A percentile compares a stretch with the other conserved stretches of the same genome.
phyloP scores from a whole-genome alignment of 2,329 filamentous ascomycete species.

The Penicillium brasilianum region DNA sequence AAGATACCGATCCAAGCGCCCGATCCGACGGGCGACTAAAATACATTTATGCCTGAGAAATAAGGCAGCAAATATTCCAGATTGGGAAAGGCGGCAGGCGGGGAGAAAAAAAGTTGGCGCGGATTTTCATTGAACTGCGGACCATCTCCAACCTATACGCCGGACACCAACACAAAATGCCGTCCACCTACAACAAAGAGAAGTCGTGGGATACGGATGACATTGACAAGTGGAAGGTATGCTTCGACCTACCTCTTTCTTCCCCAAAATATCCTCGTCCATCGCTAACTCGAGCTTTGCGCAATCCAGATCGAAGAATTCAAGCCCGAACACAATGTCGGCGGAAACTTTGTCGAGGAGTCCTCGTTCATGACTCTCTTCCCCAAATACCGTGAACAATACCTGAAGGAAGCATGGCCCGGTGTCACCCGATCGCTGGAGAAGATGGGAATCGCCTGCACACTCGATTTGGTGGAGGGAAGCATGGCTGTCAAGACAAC shows the following conservation, averaged over 20 bases:
- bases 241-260: not conserved
- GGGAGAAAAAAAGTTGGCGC: slow-evolving; percentile 35
- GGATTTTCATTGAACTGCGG: slow-evolving; percentile 31
- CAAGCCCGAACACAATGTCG: slow-evolving; percentile 80
- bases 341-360: slow-evolving; percentile 88
- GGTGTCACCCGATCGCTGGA: slow-evolving; percentile 85
- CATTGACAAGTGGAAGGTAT: slow-evolving; percentile 92
- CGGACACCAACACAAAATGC: slow-evolving; percentile 61
- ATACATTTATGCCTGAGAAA: not conserved
- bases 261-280: not conserved
- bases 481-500: slow-evolving; percentile 98
- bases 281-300: not conserved
- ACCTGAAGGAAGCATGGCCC: slow-evolving; percentile 91
- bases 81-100: slow-evolving; percentile 31
- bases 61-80: not conserved
- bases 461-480: slow-evolving; percentile 91
- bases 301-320: slow-evolving; percentile 72
- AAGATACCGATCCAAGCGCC: slow-evolving; percentile 6
- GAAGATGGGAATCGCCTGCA: slow-evolving; percentile 86
- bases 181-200: slow-evolving; percentile 84
- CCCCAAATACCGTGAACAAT: slow-evolving; percentile 94
- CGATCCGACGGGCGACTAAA: slow-evolving; percentile 1
- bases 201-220: slow-evolving; percentile 97
- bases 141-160: slow-evolving; percentile 19
- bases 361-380: slow-evolving; percentile 84